phyloP scores from a whole-genome alignment of 164 flowering plant genomes.

The Protea cynaroides region DNA sequence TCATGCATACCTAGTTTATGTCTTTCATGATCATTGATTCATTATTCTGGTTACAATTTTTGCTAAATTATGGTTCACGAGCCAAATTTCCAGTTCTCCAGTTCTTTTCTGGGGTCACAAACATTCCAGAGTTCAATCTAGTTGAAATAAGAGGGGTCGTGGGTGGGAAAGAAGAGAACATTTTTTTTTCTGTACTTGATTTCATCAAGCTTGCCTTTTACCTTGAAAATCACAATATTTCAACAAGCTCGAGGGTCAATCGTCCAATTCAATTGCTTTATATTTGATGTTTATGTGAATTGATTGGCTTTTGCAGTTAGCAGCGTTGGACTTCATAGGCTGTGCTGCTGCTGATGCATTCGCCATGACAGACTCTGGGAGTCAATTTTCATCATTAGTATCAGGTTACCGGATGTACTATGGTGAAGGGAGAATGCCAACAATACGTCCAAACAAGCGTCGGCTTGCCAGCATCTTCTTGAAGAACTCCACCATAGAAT shows the following conservation, averaged over 20 bases:
- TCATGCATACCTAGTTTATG: background rate
- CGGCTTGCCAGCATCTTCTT: slow-evolving; percentile 74
- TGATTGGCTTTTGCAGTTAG: slow-evolving; percentile 48
- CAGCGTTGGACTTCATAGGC: slow-evolving; percentile 93
- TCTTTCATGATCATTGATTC: background rate
- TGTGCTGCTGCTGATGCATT: slow-evolving; percentile 88
- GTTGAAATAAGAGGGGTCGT: too few relatives aligned
- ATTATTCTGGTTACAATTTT: too few relatives aligned
- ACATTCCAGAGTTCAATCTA: too few relatives aligned
- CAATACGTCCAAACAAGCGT: slow-evolving; percentile 93
- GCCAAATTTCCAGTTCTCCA: too few relatives aligned
- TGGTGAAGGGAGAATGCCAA: slow-evolving; percentile 79
- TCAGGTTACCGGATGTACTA: slow-evolving; percentile 83
- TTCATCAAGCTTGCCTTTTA: too few relatives aligned
- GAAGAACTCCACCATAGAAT: slow-evolving; percentile 78
- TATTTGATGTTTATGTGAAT: background rate
- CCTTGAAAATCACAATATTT: too few relatives aligned
- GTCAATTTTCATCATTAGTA: slow-evolving; percentile 87
- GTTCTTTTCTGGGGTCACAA: too few relatives aligned
- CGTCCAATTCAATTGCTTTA: background rate
- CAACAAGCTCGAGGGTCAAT: too few relatives aligned
- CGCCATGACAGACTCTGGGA: slow-evolving; percentile 98
- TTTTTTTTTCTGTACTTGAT: too few relatives aligned
- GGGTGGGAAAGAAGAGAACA: too few relatives aligned
- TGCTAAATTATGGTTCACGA: too few relatives aligned